Base-by-base conservation (phyloP, 352 stramenopile species). In the Phytophthora crassamura region DNA sequence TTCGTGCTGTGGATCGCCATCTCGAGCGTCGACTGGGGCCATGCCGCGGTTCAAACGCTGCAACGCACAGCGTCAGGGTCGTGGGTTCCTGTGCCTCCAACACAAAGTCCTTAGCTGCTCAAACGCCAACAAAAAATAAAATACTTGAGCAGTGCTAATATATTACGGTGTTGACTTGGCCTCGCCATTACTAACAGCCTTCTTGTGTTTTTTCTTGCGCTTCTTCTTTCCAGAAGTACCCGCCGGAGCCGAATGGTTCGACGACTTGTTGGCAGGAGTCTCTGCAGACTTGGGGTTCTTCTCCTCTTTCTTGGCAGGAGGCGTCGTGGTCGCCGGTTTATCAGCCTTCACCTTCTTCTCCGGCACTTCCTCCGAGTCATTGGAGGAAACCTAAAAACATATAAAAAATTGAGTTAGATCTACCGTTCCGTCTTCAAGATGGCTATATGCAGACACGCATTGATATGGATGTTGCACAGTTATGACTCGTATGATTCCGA, bases 401-500 rank as follows among this genome's bases (percentile, higher is more conserved):
- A 15, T n/a, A 50, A 11, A 43, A 7, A 47, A 18, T 41, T 39
- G 25, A 25, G 38, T 74, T 36, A 78, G 38, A 28, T 64, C 18
- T 43, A 2, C 18, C 22, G 33, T 14, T 49, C 8, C 6, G 40
- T 59, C 30, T 18, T 56, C 40, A 22, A 43, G 10, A 47, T 56
- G 25, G 45, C 46, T 35, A 69, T 10, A 73, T 51, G 25, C 12
- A 72, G 22, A 74, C 43, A 83, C 62, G 69, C 32, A 75, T 45
- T n/a, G 35, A 61, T 40, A 70, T 71, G 60, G 39, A 90, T 95
- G 86, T 95, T 90, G 82, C 86, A 91, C 81, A 91, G 86, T 93
- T 95, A 95, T 95, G 86, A 95, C 86, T 95, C 86, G 86, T 95
- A 95, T 95, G 86, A 93, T 89, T 94, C 85, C 86, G 86, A 94